phyloP scores from a whole-genome alignment of 2,329 filamentous ascomycete species.

The Claviceps sp. region DNA sequence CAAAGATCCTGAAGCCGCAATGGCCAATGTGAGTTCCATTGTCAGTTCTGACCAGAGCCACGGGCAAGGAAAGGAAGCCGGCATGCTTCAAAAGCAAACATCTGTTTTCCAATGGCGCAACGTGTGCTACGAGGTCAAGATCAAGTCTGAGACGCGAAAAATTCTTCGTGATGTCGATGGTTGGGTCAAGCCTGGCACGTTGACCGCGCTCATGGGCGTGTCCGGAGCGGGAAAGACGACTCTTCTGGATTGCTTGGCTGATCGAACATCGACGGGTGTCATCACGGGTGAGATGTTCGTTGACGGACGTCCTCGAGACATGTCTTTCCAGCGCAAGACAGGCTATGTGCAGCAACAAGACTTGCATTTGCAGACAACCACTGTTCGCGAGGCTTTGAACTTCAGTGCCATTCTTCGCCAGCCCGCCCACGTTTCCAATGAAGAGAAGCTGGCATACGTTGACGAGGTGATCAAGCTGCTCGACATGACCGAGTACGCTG shows the following conservation, averaged over 20 bases:
- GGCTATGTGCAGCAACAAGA: constrained; percentile 91
- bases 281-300: constrained; percentile 72
- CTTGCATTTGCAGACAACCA: constrained; percentile 71
- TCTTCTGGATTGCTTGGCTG: constrained; percentile 72
- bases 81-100: constrained; percentile 41
- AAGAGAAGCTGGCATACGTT: constrained; percentile 77
- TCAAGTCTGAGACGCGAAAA: constrained; percentile 61
- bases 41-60: constrained; percentile 30
- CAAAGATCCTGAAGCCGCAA: constrained; percentile 43
- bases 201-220: constrained; percentile 85
- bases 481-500: constrained; percentile 81
- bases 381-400: constrained; percentile 74
- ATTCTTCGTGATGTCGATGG: constrained; percentile 80
- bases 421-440: constrained; percentile 54
- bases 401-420: constrained; percentile 82
- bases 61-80: constrained; percentile 24
- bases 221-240: constrained; percentile 93
- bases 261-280: constrained; percentile 77
- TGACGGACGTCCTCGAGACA: constrained; percentile 53
- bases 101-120: constrained; percentile 79
- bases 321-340: constrained; percentile 81
- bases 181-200: constrained; percentile 84
- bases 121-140: constrained; percentile 64
- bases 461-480: constrained; percentile 83
- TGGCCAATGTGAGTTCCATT: constrained; percentile 34